Evolutionary conservation across 176 grass and related monocot genomes (phyloP), one percentile per base, ranked within the genome.

Genomic region (Puya raimondii): DNA sequence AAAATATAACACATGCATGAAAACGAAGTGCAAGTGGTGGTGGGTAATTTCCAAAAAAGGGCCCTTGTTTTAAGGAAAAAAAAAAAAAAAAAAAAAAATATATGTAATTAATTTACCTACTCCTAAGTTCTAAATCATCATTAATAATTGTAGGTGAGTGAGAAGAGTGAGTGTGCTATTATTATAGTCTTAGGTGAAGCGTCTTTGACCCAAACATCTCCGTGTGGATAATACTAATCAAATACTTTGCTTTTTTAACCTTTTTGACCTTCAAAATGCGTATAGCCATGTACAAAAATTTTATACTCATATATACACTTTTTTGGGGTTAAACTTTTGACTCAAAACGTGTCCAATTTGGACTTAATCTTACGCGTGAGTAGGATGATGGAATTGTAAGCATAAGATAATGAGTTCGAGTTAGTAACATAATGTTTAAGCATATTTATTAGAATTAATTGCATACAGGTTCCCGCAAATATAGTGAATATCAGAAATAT

Each of bases 201-300:
- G 87, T 90, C 75, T 90, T 94, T 85, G 87, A 90, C 84, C 61
- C 67, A 49, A 87, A 79, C 53, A 72, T 79, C 70, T 88, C 72
- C 77, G 49, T 47, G 12, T 47, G 13, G 15, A 20, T 59, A 17
- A 59, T 59, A 16, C 0, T 59, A 59, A 18, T 59, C 20, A 17
- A 59, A 59, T 21, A 18, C 10, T 18, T 17, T 18, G 66, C 14
- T 54, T 42, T 68, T 25, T 48, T 49, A 64, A 66, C 75, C 64
- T 67, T 78, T 75, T 73, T 81, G 88, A 77, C 53, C 49, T 71
- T 69, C 59, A 50, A 72, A 42, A 63, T 63, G 53, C 21, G 47
- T 10, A 33, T 25, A 65, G 72, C 75, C 80, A 79, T 53, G 26
- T 73, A 52, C 70, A 50, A 23, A 33, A 72, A 71, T 82, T 91